These are phyloP conservation scores for Rauvolfia tetraphylla DNA, from an alignment of 257 asterid genomes.

Conservation along the genomic window DNA sequence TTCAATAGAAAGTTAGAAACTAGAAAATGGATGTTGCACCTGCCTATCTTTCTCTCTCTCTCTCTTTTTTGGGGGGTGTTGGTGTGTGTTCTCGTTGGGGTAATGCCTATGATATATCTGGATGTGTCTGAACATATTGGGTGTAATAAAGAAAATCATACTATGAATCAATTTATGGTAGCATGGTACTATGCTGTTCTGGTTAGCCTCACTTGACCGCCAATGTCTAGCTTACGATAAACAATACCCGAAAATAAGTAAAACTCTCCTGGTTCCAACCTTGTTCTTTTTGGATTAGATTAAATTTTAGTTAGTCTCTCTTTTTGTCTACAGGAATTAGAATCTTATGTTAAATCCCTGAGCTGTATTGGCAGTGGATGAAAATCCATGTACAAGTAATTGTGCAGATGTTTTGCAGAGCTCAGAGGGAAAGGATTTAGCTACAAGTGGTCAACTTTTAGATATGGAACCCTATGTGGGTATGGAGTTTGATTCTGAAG, in stretches of 20 bases:
- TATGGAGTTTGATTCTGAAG: constrained; percentile 49
- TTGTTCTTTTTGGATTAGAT: neutral
- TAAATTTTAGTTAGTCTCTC: neutral
- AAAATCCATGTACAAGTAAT: constrained; percentile 8
- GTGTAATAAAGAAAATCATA: no score
- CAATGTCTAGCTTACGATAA: neutral
- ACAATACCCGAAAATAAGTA: neutral
- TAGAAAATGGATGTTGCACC: no score
- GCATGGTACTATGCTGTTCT: neutral
- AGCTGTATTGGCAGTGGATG: constrained; percentile 28
- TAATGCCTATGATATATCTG: no score
- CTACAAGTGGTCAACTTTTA: constrained; percentile 10
- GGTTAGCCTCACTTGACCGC: neutral
- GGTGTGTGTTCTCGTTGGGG: no score
- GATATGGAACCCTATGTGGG: constrained; percentile 38
- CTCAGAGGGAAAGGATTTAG: constrained; percentile 18
- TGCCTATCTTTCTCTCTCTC: no score
- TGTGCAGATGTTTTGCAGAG: constrained; percentile 13
- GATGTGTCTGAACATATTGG: no score
- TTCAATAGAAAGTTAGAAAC: no score
- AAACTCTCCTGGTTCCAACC: neutral
- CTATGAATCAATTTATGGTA: neutral
- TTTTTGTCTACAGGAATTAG: neutral
- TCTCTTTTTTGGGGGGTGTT: no score
- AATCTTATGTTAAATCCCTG: neutral